These are phyloP conservation scores for Papiliotrema terrestris DNA, from an alignment of 1,284 basidiomycete genomes.

Conservation along the genomic window DNA sequence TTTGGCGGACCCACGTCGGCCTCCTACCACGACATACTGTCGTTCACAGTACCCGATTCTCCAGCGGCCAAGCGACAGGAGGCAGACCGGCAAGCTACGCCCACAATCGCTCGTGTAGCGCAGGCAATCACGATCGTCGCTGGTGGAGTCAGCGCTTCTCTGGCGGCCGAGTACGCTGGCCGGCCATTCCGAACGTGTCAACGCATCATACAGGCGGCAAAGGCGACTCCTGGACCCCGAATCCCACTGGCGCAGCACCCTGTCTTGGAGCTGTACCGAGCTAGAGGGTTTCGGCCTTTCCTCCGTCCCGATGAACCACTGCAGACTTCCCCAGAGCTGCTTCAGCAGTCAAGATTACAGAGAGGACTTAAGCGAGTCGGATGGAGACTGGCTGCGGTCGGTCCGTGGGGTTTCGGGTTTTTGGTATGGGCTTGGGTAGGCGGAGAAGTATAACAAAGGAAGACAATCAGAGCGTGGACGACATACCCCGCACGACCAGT, in stretches of 20 bases:
- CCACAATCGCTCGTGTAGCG: slow-evolving; percentile 41
- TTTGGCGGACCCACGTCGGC: slow-evolving; percentile 21
- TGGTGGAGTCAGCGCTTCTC: slow-evolving; percentile 41
- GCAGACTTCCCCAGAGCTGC: background rate
- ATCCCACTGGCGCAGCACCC: slow-evolving; percentile 6
- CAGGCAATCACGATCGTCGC: slow-evolving; percentile 45
- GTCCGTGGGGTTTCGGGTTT: slow-evolving; percentile 49
- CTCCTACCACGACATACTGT: slow-evolving; percentile 13
- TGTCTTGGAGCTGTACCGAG: slow-evolving; percentile 17
- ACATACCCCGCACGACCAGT: too few species aligned
- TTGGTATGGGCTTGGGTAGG: slow-evolving; percentile 48
- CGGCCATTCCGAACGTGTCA: slow-evolving; percentile 42
- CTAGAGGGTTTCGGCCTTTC: slow-evolving; percentile 30
- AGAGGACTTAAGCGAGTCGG: slow-evolving; percentile 26
- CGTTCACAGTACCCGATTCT: slow-evolving; percentile 4
- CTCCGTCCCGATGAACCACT: slow-evolving; percentile 15
- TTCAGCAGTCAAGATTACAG: slow-evolving; percentile 6
- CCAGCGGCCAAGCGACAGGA: background rate
- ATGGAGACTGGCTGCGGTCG: slow-evolving; percentile 44
- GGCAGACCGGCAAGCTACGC: slow-evolving; percentile 11
- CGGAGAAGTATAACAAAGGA: slow-evolving; percentile 46
- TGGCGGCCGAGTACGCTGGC: slow-evolving; percentile 38
- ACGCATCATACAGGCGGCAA: slow-evolving; percentile 17
- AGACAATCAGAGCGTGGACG: too few species aligned
- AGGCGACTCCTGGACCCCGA: background rate